phyloP scores from a whole-genome alignment of 306 rosid genomes.

The Cyclanthera cordifolia region DNA sequence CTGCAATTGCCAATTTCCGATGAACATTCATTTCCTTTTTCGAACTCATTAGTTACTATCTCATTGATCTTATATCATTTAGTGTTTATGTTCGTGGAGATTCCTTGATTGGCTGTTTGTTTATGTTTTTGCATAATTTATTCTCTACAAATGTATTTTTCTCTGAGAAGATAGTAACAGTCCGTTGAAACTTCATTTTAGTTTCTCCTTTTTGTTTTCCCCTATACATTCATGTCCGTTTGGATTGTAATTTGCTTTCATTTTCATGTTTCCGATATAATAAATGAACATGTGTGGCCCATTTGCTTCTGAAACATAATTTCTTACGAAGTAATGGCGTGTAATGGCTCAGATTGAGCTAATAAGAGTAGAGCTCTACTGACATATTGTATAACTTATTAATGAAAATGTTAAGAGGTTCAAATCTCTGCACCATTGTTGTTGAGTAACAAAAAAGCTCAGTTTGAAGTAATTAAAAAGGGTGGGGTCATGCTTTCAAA shows the following conservation, averaged over 20 bases:
- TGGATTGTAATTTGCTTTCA: not conserved
- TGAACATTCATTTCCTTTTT: not conserved
- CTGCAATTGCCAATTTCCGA: not conserved
- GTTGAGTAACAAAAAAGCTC: too few species aligned
- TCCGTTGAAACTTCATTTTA: not conserved
- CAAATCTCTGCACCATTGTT: too few species aligned
- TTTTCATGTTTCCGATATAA: not conserved
- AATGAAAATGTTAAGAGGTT: too few species aligned
- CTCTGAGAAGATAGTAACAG: not conserved
- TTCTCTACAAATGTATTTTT: not conserved
- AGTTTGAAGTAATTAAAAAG: too few species aligned
- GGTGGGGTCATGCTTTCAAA: too few species aligned
- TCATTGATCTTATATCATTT: not conserved
- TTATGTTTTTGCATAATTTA: not conserved
- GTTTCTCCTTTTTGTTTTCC: not conserved
- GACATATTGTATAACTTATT: too few species aligned
- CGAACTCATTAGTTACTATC: too few species aligned
- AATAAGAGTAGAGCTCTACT: too few species aligned
- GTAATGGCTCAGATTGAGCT: too few species aligned
- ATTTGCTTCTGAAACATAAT: not conserved
- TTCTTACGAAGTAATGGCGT: too few species aligned
- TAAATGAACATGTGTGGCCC: not conserved
- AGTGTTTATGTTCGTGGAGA: not conserved
- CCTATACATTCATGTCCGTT: not conserved
- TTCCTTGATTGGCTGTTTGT: not conserved